phyloP scores from a whole-genome alignment of 345 rosid species.

The Moringa oleifera region DNA sequence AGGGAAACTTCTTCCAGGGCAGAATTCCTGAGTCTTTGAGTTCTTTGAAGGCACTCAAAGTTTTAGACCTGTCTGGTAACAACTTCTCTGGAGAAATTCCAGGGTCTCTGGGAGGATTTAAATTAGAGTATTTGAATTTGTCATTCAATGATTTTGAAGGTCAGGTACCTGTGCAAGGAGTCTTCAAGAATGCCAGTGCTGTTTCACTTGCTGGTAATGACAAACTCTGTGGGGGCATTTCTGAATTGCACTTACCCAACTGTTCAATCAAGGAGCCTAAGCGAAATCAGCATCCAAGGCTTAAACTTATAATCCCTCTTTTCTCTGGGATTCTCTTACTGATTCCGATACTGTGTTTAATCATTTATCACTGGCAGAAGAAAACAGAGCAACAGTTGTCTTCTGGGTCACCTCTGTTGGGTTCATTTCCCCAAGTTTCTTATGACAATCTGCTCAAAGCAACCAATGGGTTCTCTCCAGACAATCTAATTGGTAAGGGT shows the following conservation, averaged over 20 bases:
- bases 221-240: conserved; percentile 17
- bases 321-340: not conserved
- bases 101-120: not conserved
- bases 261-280: conserved; percentile 7
- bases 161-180: conserved; percentile 13
- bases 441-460: conserved; percentile 10
- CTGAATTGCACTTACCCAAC: not conserved
- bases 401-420: not conserved
- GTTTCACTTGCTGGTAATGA: conserved; percentile 12
- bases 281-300: not conserved
- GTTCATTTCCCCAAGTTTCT: conserved; percentile 5
- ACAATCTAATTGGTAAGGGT: conserved; percentile 24
- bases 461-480: conserved; percentile 15
- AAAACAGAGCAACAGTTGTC: not conserved
- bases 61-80: conserved; percentile 21
- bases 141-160: conserved; percentile 19
- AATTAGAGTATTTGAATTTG: conserved; percentile 11
- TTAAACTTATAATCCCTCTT: not conserved
- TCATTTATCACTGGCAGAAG: not conserved
- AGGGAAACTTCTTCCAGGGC: conserved; percentile 14
- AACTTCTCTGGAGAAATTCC: conserved; percentile 22
- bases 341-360: not conserved
- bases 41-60: conserved; percentile 15
- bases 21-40: conserved; percentile 13
- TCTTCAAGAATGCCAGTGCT: conserved; percentile 13